Percentiles rank a stretch among this genome's conserved stretches.
These are phyloP conservation scores for Plantago lanceolata DNA, from an alignment of 305 asterid species.

Conservation along the genomic window DNA sequence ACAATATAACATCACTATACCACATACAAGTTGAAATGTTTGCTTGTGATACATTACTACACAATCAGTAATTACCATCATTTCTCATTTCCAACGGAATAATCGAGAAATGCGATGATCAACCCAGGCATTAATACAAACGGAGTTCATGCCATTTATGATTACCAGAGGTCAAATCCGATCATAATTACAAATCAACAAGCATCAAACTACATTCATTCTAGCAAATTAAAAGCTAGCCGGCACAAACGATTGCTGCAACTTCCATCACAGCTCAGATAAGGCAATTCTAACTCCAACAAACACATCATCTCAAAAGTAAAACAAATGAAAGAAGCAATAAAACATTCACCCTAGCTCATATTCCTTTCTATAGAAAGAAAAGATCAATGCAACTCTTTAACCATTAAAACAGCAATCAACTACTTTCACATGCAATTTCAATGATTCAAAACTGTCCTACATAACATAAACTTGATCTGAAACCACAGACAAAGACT, in stretches of 20 bases:
- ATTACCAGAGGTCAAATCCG: not conserved
- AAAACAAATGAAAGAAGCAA: not conserved
- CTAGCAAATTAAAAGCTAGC: conserved; percentile 7
- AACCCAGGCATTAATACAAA: conserved; percentile 2
- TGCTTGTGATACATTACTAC: not conserved
- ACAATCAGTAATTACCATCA: not conserved
- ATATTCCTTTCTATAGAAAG: not conserved
- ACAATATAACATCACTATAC: not conserved
- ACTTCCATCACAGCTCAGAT: not conserved
- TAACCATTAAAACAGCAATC: not conserved
- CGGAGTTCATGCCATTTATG: conserved; percentile 11
- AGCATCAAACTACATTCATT: conserved; percentile 3
- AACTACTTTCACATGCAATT: not conserved
- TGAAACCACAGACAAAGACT: not conserved
- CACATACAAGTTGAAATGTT: not conserved
- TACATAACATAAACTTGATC: not conserved
- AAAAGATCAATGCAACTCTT: not conserved
- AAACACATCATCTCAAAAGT: not conserved
- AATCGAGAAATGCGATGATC: not conserved
- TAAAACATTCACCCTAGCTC: not conserved
- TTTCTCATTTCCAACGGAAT: not conserved
- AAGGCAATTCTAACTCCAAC: not conserved
- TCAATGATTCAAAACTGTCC: not conserved
- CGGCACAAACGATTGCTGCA: not conserved
- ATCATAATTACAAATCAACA: conserved; percentile 2